phyloP scores from a whole-genome alignment of 805 yeast genomes.

The Metschnikowia chrysomelidarum region DNA sequence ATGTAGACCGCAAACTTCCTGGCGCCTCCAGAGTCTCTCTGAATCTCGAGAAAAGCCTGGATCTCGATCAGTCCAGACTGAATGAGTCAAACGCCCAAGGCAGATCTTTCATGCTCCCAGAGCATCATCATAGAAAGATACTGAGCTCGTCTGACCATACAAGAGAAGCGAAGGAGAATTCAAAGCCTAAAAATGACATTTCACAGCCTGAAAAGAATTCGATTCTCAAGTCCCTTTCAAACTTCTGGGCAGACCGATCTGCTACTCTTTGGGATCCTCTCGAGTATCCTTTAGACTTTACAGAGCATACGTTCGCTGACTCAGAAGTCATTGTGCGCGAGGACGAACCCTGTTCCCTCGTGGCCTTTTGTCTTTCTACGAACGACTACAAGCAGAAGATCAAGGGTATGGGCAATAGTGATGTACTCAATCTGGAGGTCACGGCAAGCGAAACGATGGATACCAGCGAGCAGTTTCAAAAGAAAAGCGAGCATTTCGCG shows the following conservation, averaged over 20 bases:
- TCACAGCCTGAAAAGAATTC: constrained; percentile 66
- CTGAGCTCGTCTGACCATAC: neutral
- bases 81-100: neutral
- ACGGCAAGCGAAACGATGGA: constrained; percentile 23
- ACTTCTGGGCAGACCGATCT: constrained; percentile 97
- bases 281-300: constrained; percentile 72
- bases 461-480: constrained; percentile 28
- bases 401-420: constrained; percentile 29
- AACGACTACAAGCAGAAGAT: constrained; percentile 75
- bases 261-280: constrained; percentile 94
- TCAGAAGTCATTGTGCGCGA: constrained; percentile 92
- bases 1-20: constrained; percentile 29
- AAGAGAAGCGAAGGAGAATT: constrained; percentile 3
- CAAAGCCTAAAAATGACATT: constrained; percentile 23
- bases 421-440: constrained; percentile 5
- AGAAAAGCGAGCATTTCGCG: constrained; percentile 36
- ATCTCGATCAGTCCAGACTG: neutral
- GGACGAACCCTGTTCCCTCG: constrained; percentile 92
- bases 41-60: constrained; percentile 1
- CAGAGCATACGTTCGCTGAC: constrained; percentile 91
- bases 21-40: constrained; percentile 1
- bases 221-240: constrained; percentile 76
- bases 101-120: too few relatives aligned
- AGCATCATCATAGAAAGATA: neutral
- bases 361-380: constrained; percentile 88